Base-by-base conservation (phyloP, 2,329 filamentous ascomycete species). In the Clonostachys solani region DNA sequence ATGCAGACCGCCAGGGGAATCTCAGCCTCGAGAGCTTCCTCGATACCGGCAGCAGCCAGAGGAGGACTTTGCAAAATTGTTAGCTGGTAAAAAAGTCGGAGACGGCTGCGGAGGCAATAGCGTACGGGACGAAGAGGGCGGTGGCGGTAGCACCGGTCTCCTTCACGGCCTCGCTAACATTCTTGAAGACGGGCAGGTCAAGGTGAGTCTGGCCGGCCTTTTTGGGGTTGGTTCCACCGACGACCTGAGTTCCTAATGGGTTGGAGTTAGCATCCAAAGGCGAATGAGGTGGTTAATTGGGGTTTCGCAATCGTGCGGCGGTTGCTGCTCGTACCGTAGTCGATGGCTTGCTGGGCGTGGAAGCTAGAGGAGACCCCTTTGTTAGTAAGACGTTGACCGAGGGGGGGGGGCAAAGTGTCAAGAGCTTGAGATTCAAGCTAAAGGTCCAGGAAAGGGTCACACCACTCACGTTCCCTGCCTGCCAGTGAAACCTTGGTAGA, bases 191-290 rank as follows among this genome's bases (percentile, higher is more conserved):
- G 50, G 94, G 94, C 59, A 87, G 87, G 66, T 84, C 90, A 53
- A 99, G 84, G 73, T 99, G 94, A 66, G 83, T 86, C 62, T 82
- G 74, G 64, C 94, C 94, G 56, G 94, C 94, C 80, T 99, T 99
- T 82, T 96, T 97, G 67, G 94, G 94, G 78, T 97, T 97, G 65
- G 92, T 97, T 66, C 94, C 94, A 70, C 94, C 94, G 57, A 99
- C 91, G 57, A 99, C 90, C 69, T 96, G 92, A 61, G 94, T 99
- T 69, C 92, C 90, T 95, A 40, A 38, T 8, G 23, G 23, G 23
- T 29, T 29, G 23, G 9, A 29, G 23, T 29, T 29, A 29, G 23
- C 23, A 29, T 10, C 23, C 9, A 29, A 6, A 29, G 23, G 23
- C 23, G 8, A 29, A 29, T 29, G 23, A 10, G 23, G 23, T 29